Evolutionary conservation across 75 land plant species (phyloP), one percentile per base, ranked within the genome.

Genomic region (Adiantum capillusveneris): DNA sequence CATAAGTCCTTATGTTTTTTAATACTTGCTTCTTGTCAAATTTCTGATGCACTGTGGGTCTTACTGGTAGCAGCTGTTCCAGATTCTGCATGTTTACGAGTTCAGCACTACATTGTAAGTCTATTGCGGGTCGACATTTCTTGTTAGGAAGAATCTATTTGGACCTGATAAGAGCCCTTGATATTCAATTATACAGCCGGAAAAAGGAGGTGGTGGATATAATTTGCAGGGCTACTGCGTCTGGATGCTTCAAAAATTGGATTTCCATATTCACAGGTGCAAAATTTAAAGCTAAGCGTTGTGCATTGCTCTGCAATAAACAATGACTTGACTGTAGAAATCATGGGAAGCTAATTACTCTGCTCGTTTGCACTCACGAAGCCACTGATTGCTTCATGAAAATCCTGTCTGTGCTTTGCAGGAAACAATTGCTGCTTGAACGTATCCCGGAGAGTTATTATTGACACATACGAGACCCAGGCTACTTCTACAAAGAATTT

Each of bases 371-470:
- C n/a, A n/a, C n/a, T n/a, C n/a, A n/a, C n/a, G n/a, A n/a, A n/a
- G n/a, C n/a, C n/a, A n/a, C n/a, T n/a, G n/a, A n/a, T n/a, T n/a
- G n/a, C n/a, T n/a, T n/a, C n/a, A n/a, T n/a, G n/a, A n/a, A n/a
- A n/a, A n/a, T n/a, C n/a, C n/a, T n/a, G n/a, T n/a, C n/a, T n/a
- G n/a, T n/a, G n/a, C n/a, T n/a, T n/a, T n/a, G n/a, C n/a, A 87
- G 91, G 91, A 0, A 54, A 50, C 19, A 87, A 87, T 52, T 87
- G 87, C 64, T 87, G 91, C 55, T 70, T 87, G n/a, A 83, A 87
- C 66, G 6, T 56, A 14, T 74, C 87, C 0, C 71, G 79, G 0
- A 70, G 79, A 7, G 67, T 67, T 2, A 60, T 67, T 27, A 75
- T 77, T 65, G 41, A 81, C 18, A 63, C 67, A 41, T 63, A 84